phyloP scores from a whole-genome alignment of 352 stramenopile species.

The Globisporangium okanoganense region DNA sequence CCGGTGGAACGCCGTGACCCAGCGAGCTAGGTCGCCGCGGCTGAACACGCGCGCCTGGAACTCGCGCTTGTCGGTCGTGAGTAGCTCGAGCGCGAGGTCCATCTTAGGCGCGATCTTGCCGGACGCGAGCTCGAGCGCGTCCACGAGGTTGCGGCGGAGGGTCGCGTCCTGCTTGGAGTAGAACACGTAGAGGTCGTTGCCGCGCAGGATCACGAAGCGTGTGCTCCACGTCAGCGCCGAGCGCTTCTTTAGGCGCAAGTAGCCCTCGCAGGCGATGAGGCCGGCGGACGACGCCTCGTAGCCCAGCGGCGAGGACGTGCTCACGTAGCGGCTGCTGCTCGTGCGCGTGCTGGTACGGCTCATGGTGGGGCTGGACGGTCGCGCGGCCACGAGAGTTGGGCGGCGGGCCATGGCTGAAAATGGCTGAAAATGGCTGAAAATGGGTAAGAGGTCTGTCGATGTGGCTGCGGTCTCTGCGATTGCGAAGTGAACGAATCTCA shows the following conservation, averaged over 20 bases:
- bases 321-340: background rate
- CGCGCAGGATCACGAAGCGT: constrained; percentile 52
- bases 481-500: no score
- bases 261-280: constrained; percentile 38
- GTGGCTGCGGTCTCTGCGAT: background rate
- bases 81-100: constrained; percentile 47
- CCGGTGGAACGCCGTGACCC: constrained; percentile 64
- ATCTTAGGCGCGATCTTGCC: constrained; percentile 39
- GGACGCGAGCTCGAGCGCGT: constrained; percentile 31
- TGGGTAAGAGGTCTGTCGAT: no score
- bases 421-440: no score
- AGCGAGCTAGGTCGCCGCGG: constrained; percentile 48
- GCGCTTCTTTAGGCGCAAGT: constrained; percentile 57
- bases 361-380: background rate
- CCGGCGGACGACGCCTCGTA: background rate
- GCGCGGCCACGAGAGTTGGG: background rate
- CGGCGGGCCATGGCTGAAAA: background rate
- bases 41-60: constrained; percentile 46
- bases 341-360: background rate
- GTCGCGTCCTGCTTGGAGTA: constrained; percentile 52
- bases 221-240: constrained; percentile 56
- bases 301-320: background rate
- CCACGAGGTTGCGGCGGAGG: constrained; percentile 28
- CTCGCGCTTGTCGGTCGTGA: constrained; percentile 39
- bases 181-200: constrained; percentile 43